Percentiles rank a stretch among this genome's conserved stretches.
Evolutionary conservation across 441 rosid genomes (phyloP).

Genomic region (Erodium moschatum): DNA sequence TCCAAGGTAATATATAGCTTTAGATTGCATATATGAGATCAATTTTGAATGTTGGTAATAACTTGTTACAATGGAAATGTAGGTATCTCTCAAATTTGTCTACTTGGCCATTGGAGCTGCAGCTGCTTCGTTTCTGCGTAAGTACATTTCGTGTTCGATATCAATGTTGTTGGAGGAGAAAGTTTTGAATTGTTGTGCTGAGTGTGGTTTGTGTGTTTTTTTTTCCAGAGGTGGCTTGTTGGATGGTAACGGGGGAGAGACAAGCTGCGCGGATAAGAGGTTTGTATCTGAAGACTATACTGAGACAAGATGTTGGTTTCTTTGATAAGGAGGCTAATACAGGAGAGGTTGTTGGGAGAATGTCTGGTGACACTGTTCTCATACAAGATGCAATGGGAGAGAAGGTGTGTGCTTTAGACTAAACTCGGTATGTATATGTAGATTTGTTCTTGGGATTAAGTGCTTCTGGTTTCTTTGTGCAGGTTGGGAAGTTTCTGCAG

Average conservation of each 20-base stretch:
- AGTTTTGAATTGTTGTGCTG: neutral
- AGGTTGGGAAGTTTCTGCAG: constrained; percentile 75
- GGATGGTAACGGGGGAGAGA: constrained; percentile 85
- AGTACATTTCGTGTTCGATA: constrained; percentile 23
- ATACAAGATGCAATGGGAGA: constrained; percentile 88
- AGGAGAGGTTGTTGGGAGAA: constrained; percentile 70
- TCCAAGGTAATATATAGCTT: constrained; percentile 31
- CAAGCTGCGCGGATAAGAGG: constrained; percentile 59
- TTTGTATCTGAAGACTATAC: constrained; percentile 53
- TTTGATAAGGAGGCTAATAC: constrained; percentile 69
- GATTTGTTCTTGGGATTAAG: neutral
- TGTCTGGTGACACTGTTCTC: constrained; percentile 77
- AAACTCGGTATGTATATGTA: neutral
- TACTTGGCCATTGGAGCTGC: constrained; percentile 47
- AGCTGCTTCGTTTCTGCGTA: constrained; percentile 61
- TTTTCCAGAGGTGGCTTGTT: constrained; percentile 57
- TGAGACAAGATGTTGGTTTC: constrained; percentile 69
- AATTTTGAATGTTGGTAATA: neutral
- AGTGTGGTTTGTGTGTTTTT: neutral
- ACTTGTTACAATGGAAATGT: constrained; percentile 1
- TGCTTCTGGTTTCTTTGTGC: constrained; percentile 8
- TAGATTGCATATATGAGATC: too few species aligned
- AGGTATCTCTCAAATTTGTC: constrained; percentile 41
- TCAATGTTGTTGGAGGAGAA: neutral
- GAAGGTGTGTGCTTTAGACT: constrained; percentile 32